These are phyloP conservation scores for Beta macrorhiza DNA, from an alignment of 179 eudicot genomes.

Conservation along the genomic window DNA sequence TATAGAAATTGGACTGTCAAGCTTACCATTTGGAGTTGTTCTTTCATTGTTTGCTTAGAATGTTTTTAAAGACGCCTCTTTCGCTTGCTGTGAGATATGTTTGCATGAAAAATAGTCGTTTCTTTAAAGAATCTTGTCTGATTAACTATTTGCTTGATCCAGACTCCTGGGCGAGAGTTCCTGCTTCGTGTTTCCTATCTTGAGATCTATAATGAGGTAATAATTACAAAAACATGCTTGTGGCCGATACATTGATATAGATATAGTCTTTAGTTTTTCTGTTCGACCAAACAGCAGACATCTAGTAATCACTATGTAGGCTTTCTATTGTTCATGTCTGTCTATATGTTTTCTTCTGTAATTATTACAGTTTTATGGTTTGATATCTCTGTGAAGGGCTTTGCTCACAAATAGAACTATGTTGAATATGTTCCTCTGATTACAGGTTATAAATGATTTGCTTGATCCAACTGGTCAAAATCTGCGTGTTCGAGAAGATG, in stretches of 20 bases:
- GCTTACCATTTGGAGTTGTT: constrained; percentile 1
- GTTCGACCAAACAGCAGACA: background rate
- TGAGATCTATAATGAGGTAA: constrained; percentile 96
- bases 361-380: background rate
- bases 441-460: constrained; percentile 93
- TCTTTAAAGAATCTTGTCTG: constrained; percentile 2
- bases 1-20: background rate
- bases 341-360: background rate
- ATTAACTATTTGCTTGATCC: constrained; percentile 28
- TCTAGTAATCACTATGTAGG: background rate
- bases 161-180: constrained; percentile 95
- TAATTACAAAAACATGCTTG: constrained; percentile 4
- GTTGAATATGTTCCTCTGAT: constrained; percentile 8
- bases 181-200: constrained; percentile 93
- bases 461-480: constrained; percentile 98
- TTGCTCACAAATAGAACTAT: background rate
- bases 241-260: background rate
- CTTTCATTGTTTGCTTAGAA: background rate
- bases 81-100: background rate
- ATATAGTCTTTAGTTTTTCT: background rate
- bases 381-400: background rate
- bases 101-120: background rate
- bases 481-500: constrained; percentile 92
- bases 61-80: background rate
- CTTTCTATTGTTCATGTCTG: background rate